Evolutionary conservation across 2,329 filamentous ascomycete genomes (phyloP).

Genomic region (Calonectria ilicicola): DNA sequence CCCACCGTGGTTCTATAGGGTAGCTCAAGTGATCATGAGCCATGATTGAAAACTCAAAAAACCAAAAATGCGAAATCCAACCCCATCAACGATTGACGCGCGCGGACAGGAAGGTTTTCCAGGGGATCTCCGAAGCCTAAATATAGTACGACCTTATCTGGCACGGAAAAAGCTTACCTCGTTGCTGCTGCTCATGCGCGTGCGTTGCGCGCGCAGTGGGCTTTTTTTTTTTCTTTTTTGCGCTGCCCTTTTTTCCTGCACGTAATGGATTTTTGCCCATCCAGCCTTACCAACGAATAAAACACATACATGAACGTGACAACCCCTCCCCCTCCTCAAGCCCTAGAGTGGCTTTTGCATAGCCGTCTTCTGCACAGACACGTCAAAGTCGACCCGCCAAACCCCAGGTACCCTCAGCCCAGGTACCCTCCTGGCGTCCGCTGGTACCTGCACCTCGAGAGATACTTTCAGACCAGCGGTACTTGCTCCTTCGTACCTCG

Average conservation of each 20-base stretch:
- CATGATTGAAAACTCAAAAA: background rate
- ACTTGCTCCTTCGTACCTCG: constrained; percentile 5
- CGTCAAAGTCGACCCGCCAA: background rate
- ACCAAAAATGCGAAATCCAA: background rate
- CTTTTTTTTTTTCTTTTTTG: background rate
- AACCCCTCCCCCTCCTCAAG: too few relatives aligned
- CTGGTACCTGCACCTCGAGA: constrained; percentile 1
- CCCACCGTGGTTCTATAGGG: background rate
- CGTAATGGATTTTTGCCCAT: too few relatives aligned
- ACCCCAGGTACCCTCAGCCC: background rate
- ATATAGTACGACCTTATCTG: background rate
- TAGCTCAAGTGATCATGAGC: background rate
- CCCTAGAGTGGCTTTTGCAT: background rate
- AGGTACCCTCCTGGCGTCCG: background rate
- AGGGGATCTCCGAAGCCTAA: background rate
- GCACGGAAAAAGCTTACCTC: background rate
- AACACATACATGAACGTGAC: background rate
- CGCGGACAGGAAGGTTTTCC: background rate
- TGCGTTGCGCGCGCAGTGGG: background rate
- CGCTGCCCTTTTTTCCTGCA: background rate
- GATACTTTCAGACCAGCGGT: background rate
- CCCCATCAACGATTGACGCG: background rate
- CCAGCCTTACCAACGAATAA: background rate
- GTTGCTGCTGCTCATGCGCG: too few relatives aligned
- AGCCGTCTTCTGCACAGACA: background rate